Percentiles rank a stretch among this genome's conserved stretches.
Conservation (phyloP, 139 green algal species). For the Axilococcus clingmanii region DNA sequence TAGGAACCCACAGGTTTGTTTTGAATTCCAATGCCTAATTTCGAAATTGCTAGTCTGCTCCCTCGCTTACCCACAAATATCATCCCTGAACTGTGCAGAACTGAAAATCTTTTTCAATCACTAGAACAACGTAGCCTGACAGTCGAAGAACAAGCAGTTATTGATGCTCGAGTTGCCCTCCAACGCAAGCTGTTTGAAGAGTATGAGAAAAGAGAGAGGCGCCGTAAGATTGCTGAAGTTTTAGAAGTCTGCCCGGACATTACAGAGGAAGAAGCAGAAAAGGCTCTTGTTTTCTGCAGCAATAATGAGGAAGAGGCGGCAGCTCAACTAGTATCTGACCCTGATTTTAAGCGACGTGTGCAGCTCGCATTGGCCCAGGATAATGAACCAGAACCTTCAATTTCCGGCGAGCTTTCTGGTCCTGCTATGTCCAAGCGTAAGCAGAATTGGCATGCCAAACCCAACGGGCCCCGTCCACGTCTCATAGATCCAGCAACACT, state of each 20-base stretch:
- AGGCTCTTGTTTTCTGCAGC: conserved; percentile 51
- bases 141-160: conserved; percentile 61
- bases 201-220: conserved; percentile 55
- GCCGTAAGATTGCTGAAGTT: conserved; percentile 59
- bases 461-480: conserved; percentile 26
- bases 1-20: conserved; percentile 3
- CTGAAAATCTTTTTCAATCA: conserved; percentile 66
- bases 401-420: background rate
- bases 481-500: conserved; percentile 31
- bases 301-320: conserved; percentile 62
- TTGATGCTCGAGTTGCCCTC: conserved; percentile 55
- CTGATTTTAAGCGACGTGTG: conserved; percentile 32
- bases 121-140: conserved; percentile 65
- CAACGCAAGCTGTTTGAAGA: conserved; percentile 61
- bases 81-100: conserved; percentile 31
- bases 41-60: background rate
- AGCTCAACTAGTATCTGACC: conserved; percentile 36
- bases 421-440: background rate
- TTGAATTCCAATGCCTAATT: background rate
- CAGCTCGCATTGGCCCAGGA: background rate
- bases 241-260: conserved; percentile 51
- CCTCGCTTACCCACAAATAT: background rate
- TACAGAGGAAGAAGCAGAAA: conserved; percentile 34
- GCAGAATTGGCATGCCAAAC: background rate
- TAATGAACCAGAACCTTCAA: no score